These are phyloP conservation scores for Logfia minima DNA, from an alignment of 129 eudicot genomes.

Conservation along the genomic window DNA sequence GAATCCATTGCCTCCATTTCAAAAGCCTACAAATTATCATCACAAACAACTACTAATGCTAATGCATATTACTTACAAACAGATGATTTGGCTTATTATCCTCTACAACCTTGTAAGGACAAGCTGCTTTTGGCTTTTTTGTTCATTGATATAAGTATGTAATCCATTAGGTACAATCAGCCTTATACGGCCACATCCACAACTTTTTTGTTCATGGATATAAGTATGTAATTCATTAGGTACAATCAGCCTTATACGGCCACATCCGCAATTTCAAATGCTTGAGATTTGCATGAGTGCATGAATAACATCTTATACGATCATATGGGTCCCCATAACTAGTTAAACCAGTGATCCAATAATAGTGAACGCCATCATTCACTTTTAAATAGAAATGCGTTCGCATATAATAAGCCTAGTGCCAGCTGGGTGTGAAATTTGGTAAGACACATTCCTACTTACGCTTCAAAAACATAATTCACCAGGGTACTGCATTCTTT, in stretches of 20 bases:
- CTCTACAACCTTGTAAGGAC: too few species aligned
- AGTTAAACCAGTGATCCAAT: neutral
- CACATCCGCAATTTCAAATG: too few species aligned
- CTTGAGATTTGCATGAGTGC: too few species aligned
- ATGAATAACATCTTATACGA: too few species aligned
- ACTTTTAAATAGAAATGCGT: neutral
- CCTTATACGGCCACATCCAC: neutral
- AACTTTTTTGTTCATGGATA: neutral
- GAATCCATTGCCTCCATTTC: too few species aligned
- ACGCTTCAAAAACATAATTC: neutral
- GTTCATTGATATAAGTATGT: neutral
- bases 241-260: neutral
- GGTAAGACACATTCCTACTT: neutral
- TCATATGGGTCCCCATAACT: neutral
- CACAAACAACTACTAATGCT: too few species aligned
- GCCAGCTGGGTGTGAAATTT: conserved; percentile 45
- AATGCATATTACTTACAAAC: too few species aligned
- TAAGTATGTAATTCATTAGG: neutral
- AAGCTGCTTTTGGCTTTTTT: neutral
- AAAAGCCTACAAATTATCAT: too few species aligned
- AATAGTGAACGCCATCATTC: neutral
- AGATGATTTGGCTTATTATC: too few species aligned
- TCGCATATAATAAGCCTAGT: too few species aligned
- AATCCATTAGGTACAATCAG: neutral
- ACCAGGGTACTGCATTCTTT: neutral